phyloP scores from a whole-genome alignment of 2,329 filamentous ascomycete genomes.

The Curvularia spicifera region DNA sequence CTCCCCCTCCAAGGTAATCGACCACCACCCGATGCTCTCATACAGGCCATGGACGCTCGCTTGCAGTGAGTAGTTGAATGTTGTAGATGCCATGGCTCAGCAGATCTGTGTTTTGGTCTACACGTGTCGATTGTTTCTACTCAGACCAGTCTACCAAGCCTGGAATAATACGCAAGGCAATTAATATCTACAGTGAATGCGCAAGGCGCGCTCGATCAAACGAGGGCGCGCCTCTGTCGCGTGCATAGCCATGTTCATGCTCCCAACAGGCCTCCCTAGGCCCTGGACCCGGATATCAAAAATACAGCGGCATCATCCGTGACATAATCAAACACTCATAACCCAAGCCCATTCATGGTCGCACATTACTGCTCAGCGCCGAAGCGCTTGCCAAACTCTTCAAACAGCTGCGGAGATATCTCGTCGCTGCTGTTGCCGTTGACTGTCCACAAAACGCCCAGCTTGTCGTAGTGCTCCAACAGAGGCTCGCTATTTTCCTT shows the following conservation, averaged over 20 bases:
- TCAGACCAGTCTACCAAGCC: slow-evolving; percentile 8
- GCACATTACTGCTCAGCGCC: slow-evolving; percentile 37
- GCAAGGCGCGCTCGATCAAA: slow-evolving; percentile 15
- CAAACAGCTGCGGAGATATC: slow-evolving; percentile 87
- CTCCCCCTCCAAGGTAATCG: slow-evolving; percentile 7
- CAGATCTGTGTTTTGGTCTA: neutral
- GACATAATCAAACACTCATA: slow-evolving; percentile 12
- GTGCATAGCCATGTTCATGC: slow-evolving; percentile 2
- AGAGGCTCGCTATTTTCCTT: slow-evolving; percentile 84
- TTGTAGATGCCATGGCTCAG: neutral
- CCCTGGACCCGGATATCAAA: neutral
- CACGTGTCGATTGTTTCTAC: slow-evolving; percentile 9
- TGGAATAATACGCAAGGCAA: slow-evolving; percentile 12
- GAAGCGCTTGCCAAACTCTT: slow-evolving; percentile 83
- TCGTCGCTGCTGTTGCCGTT: slow-evolving; percentile 91
- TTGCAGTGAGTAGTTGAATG: neutral
- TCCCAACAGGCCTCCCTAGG: neutral
- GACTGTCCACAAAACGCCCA: slow-evolving; percentile 85
- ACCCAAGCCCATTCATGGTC: slow-evolving; percentile 3
- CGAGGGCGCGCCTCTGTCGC: slow-evolving; percentile 7
- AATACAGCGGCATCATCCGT: slow-evolving; percentile 8
- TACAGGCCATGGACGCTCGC: slow-evolving; percentile 11
- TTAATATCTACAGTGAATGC: slow-evolving; percentile 30
- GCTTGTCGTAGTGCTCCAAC: slow-evolving; percentile 84
- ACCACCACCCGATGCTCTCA: slow-evolving; percentile 8